phyloP scores from a whole-genome alignment of 768 basidiomycete species.

The Pulveroboletus frians region DNA sequence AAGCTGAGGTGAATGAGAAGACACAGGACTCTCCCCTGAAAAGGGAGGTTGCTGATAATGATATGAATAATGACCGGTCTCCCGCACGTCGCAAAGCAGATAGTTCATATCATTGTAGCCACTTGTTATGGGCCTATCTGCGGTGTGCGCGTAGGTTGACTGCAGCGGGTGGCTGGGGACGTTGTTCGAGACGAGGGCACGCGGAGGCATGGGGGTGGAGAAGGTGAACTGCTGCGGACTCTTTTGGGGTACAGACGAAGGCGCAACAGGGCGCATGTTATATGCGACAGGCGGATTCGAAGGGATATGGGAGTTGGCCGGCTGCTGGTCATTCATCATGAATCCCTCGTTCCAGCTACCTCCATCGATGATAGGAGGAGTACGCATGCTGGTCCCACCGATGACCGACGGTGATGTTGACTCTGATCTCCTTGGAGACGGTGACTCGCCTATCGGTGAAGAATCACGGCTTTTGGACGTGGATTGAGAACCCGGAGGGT shows the following conservation, averaged over 20 bases:
- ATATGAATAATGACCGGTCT: conserved; percentile 47
- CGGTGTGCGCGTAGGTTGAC: conserved; percentile 42
- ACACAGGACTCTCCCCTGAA: conserved; percentile 38
- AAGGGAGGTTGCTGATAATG: conserved; percentile 50
- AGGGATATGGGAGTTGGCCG: conserved; percentile 31
- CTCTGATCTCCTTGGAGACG: conserved; percentile 38
- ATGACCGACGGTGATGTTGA: conserved; percentile 33
- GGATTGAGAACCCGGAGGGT: conserved; percentile 28
- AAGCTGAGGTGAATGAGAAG: conserved; percentile 40
- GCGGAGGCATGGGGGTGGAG: conserved; percentile 39
- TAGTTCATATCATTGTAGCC: conserved; percentile 47
- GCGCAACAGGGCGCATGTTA: conserved; percentile 40
- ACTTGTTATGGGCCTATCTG: conserved; percentile 46
- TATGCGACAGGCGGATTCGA: conserved; percentile 41
- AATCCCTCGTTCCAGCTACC: conserved; percentile 54
- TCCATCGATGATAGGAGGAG: conserved; percentile 45
- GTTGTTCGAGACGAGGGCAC: conserved; percentile 37
- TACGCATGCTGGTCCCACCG: conserved; percentile 26
- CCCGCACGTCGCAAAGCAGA: conserved; percentile 42
- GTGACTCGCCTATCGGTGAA: conserved; percentile 55
- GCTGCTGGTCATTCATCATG: conserved; percentile 44
- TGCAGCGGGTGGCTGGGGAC: conserved; percentile 36
- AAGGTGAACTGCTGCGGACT: conserved; percentile 44
- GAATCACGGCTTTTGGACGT: conserved; percentile 57
- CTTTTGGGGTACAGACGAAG: conserved; percentile 42